Base-by-base conservation (phyloP, 192 early-diverging fungal species). In the Coemansia interrupta region DNA sequence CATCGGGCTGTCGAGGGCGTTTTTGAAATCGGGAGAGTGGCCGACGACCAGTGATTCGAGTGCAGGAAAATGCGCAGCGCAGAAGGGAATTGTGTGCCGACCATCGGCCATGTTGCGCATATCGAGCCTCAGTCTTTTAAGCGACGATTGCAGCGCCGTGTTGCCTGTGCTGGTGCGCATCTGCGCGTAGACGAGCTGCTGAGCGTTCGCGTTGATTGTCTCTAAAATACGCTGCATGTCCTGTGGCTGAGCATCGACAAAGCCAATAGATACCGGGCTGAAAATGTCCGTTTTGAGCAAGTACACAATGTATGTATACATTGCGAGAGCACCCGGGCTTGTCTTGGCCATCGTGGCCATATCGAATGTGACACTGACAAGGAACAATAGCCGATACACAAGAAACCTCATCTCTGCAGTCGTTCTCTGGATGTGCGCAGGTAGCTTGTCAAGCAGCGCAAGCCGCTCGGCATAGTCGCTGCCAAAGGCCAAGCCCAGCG, bases 211-310 rank as follows among this genome's bases (percentile, higher is more conserved):
- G 39, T 71, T 64, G 62, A 78, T 78, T 19, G 62, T 64, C 10
- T 56, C 32, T 11, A 78, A 61, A 18, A 72, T 56, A 1, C 57
- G 36, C 30, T 72, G 68, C 43, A 78, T 54, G 58, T 68, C 58
- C 39, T 58, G 57, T 15, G 75, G 69, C 44, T 68, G 64, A 11
- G 55, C 68, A 28, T 68, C 68, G 46, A 50, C 41, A 20, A 78
- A 51, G 30, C 52, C 69, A 15, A 78, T 32, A 30, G 23, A 58
- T 2, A 36, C 36, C 15, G 75, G 75, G 41, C 54, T 57, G 54
- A 78, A 68, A 3, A 78, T 48, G 56, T 78, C 75, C 2, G 75
- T 72, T 41, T 78, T 78, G 11, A 78, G 54, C 48, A 78, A 38
- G 38, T 68, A 64, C 5, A 62, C 64, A 5, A 78, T 55, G 38